phyloP scores from a whole-genome alignment of 75 land plant genomes.

The Cryptomeria japonica region DNA sequence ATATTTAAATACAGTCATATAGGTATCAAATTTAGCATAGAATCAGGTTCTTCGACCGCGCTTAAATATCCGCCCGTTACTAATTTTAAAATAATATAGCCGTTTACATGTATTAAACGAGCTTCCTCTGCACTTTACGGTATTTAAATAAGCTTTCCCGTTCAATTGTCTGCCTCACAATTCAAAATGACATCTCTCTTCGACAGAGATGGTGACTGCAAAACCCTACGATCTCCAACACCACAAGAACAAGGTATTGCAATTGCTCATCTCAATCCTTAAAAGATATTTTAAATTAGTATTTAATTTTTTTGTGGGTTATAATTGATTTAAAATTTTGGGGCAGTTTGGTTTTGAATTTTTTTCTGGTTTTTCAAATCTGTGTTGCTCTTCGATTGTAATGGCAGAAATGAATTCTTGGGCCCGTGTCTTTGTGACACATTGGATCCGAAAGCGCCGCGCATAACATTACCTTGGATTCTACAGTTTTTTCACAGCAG shows the following conservation, averaged over 20 bases:
- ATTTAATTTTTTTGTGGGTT: too few species aligned
- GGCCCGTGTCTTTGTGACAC: neutral
- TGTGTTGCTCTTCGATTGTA: neutral
- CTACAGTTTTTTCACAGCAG: neutral
- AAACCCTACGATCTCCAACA: constrained; percentile 6
- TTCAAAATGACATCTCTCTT: too few species aligned
- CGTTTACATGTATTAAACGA: too few species aligned
- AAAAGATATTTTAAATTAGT: too few species aligned
- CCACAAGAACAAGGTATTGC: neutral
- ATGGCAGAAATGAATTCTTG: neutral
- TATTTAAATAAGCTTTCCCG: neutral
- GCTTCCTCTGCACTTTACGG: neutral
- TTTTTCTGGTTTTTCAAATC: neutral
- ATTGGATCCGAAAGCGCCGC: neutral
- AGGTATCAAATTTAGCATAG: too few species aligned
- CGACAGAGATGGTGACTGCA: constrained; percentile 43
- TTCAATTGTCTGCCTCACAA: neutral
- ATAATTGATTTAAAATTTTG: too few species aligned
- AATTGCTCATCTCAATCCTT: too few species aligned
- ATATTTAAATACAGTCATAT: too few species aligned
- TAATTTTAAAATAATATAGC: too few species aligned
- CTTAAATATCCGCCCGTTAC: too few species aligned
- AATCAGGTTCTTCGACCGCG: too few species aligned
- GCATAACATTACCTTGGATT: neutral
- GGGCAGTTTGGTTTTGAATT: neutral